Conservation (phyloP, 2,329 filamentous ascomycete species). For the Microdochium nivale region DNA sequence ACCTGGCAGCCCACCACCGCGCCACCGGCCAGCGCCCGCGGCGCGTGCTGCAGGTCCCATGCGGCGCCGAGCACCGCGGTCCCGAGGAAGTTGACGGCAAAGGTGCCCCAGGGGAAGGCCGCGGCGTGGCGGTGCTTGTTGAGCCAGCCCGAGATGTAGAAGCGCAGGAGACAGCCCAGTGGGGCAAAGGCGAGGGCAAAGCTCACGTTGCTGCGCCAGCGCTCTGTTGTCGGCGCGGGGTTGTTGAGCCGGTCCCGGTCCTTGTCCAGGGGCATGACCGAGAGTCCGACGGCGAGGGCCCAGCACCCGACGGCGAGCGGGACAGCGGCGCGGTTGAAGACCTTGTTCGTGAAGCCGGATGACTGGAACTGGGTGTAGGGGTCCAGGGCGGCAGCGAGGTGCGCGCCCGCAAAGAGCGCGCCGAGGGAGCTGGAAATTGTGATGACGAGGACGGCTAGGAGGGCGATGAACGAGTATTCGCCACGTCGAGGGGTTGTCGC, state of each 20-base stretch:
- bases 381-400: slow-evolving; percentile 59
- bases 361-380: slow-evolving; percentile 51
- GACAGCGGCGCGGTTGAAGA: slow-evolving; percentile 56
- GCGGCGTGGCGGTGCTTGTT: slow-evolving; percentile 48
- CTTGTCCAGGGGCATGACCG: slow-evolving; percentile 59
- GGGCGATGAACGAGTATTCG: slow-evolving; percentile 76
- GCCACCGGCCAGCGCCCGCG: no score
- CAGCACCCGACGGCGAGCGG: slow-evolving; percentile 66
- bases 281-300: slow-evolving; percentile 67
- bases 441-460: slow-evolving; percentile 64
- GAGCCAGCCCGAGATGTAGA: slow-evolving; percentile 62
- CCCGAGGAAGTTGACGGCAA: slow-evolving; percentile 71
- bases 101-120: slow-evolving; percentile 78
- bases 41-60: slow-evolving; percentile 69
- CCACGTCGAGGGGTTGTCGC: slow-evolving; percentile 46
- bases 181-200: slow-evolving; percentile 81
- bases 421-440: slow-evolving; percentile 64
- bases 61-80: slow-evolving; percentile 66
- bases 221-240: slow-evolving; percentile 24
- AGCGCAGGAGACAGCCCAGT: slow-evolving; percentile 66
- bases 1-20: slow-evolving; percentile 58
- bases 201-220: slow-evolving; percentile 67
- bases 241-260: slow-evolving; percentile 20
- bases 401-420: slow-evolving; percentile 63
- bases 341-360: slow-evolving; percentile 43